A percentile compares a stretch with the other conserved stretches of the same genome.
phyloP scores from a whole-genome alignment of 1,284 basidiomycete species.

The Melampsora americana region DNA sequence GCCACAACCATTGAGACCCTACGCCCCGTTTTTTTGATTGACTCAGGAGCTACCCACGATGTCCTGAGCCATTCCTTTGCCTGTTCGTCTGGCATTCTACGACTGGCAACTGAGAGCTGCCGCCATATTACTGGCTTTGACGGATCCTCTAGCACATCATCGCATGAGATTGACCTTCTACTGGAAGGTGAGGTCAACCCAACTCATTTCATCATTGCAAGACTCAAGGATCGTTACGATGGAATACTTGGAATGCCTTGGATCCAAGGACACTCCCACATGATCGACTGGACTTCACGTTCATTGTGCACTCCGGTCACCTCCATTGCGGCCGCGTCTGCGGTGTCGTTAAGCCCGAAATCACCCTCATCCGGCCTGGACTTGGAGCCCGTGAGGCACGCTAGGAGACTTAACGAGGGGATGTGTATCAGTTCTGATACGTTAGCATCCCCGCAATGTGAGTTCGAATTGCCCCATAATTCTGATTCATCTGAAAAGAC shows the following conservation, averaged over 20 bases:
- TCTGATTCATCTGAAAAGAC: too few relatives aligned
- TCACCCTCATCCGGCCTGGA: background rate
- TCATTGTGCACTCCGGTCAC: background rate
- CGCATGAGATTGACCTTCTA: too few relatives aligned
- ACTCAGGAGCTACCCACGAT: conserved; percentile 11
- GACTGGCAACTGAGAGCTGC: too few relatives aligned
- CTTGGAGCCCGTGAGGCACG: conserved; percentile 2
- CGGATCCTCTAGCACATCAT: background rate
- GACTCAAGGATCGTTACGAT: background rate
- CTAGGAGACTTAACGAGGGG: too few relatives aligned
- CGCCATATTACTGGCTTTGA: too few relatives aligned
- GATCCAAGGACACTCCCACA: background rate
- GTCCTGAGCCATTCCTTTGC: conserved; percentile 5
- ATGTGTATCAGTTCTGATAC: too few relatives aligned
- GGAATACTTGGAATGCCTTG: conserved; percentile 1
- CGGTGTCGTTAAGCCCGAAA: background rate
- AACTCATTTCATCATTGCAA: background rate
- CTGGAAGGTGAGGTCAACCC: background rate
- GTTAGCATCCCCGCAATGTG: too few relatives aligned
- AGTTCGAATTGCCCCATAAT: too few relatives aligned
- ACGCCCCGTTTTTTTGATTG: background rate
- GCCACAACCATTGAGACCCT: background rate
- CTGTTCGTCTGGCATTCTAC: background rate
- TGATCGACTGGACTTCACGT: too few relatives aligned
- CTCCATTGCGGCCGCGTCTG: too few relatives aligned